These are phyloP conservation scores for Volvox africanus DNA, from an alignment of 139 green algal species.

Conservation along the genomic window DNA sequence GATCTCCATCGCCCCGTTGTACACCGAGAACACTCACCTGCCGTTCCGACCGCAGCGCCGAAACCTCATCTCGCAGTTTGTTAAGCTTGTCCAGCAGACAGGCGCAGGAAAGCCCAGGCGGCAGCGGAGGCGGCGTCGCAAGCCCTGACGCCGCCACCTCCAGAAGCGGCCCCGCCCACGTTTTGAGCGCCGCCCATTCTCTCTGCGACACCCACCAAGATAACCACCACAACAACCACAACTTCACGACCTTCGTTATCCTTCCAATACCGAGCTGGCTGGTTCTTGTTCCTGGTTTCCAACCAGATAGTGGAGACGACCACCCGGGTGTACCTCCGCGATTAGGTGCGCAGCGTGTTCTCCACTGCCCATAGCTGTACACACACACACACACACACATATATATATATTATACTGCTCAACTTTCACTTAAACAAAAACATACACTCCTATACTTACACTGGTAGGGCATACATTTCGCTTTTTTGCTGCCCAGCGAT, in stretches of 20 bases:
- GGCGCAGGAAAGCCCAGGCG: not conserved
- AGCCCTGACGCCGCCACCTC: not conserved
- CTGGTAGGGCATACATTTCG: too few species aligned
- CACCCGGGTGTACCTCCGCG: too few species aligned
- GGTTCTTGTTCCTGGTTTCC: too few species aligned
- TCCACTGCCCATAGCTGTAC: too few species aligned
- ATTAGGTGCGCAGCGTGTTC: too few species aligned
- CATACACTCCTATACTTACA: too few species aligned
- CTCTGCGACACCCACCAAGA: not conserved
- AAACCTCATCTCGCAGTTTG: not conserved
- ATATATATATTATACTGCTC: too few species aligned
- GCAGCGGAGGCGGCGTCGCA: not conserved
- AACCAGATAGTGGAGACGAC: too few species aligned
- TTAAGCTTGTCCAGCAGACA: not conserved
- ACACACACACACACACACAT: too few species aligned
- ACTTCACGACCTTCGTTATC: not conserved
- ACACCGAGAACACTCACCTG: not conserved
- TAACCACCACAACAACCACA: not conserved
- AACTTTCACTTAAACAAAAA: too few species aligned
- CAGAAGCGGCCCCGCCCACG: not conserved
- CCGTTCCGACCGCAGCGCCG: not conserved
- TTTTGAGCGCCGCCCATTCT: not conserved
- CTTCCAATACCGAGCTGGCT: not conserved
- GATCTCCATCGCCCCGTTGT: too few species aligned
- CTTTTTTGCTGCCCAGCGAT: too few species aligned